Base-by-base conservation (phyloP, 371 early-diverging fungal genomes). In the Sporodiniella umbellata region DNA sequence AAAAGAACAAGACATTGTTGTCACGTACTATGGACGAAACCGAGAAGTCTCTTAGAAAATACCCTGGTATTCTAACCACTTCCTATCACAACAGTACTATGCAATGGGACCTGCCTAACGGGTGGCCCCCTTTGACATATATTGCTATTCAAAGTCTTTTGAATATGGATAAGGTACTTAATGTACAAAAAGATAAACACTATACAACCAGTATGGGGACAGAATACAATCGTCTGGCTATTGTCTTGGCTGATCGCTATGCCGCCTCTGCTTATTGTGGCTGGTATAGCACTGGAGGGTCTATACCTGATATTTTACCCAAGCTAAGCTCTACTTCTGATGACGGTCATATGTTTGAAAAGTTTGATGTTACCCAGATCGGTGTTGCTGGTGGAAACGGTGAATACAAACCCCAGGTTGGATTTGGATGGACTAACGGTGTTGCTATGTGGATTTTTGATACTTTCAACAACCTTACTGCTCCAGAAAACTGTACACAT, bases 361-460 rank as follows among this genome's bases (percentile, higher is more conserved):
- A 94, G 67, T 90, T 85, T 52, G 74, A 85, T 55, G 84, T 82
- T 11, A 62, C 61, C 18, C 35, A 47, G 0, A 52, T 86, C 3
- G 92, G 90, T 24, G 40, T 45, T 5, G 67, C 82, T 6, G 93
- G 92, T 24, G 66, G 66, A 8, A 90, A 90, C 39, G 96, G 95
- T 15, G 96, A 96, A 70, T 95, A 94, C 62, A 60, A 61, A 1
- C 80, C 88, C 17, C 94, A 94, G 66, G 72, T 70, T 25, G 96
- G 96, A 6, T 96, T 96, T 77, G 96, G 96, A 4, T 96, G 95
- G 95, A 92, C 95, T 6, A 96, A 94, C 57, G 94, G 93, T 10
- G 81, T 91, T 30, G 66, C 85, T n/a, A 65, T 92, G 33, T 83
- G 82, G 80, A 60, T 85, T 3, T 65, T 93, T 37, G 61, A 78